Evolutionary conservation across 2,329 filamentous ascomycete genomes (phyloP).

Genomic region (Pseudonectria buxi): DNA sequence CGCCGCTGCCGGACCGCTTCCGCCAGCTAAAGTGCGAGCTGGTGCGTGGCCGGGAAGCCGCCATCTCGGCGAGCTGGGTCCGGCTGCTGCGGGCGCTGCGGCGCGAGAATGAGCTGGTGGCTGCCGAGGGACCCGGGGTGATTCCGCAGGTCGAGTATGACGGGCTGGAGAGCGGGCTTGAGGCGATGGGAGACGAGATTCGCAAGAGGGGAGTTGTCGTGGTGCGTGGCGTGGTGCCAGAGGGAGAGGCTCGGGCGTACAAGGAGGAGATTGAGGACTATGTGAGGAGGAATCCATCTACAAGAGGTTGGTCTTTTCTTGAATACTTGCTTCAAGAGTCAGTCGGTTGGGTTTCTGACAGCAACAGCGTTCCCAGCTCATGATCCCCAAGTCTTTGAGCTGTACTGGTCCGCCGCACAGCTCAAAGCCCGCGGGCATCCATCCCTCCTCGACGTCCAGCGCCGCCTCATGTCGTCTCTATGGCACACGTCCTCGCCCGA

Average conservation of each 20-base stretch:
- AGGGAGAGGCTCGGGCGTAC: constrained; percentile 54
- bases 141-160: constrained; percentile 47
- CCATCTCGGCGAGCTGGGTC: constrained; percentile 42
- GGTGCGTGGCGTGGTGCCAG: constrained; percentile 58
- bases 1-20: constrained; percentile 48
- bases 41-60: constrained; percentile 41
- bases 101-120: constrained; percentile 42
- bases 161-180: constrained; percentile 34
- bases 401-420: constrained; percentile 69
- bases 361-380: constrained; percentile 55
- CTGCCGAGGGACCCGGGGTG: constrained; percentile 36
- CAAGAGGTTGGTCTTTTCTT: constrained; percentile 35
- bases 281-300: constrained; percentile 54
- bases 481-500: constrained; percentile 50
- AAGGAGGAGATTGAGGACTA: constrained; percentile 62
- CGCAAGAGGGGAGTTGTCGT: constrained; percentile 56
- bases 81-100: constrained; percentile 38
- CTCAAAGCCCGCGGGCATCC: constrained; percentile 61
- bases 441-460: constrained; percentile 54
- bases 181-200: constrained; percentile 40
- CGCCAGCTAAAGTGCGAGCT: constrained; percentile 49
- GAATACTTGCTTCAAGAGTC: neutral
- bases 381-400: constrained; percentile 64
- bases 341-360: neutral
- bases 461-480: constrained; percentile 51